Percentiles rank a stretch among this genome's conserved stretches.
These are phyloP conservation scores for Chrysoporthe cubensis DNA, from an alignment of 2,329 filamentous ascomycete species.

Conservation along the genomic window DNA sequence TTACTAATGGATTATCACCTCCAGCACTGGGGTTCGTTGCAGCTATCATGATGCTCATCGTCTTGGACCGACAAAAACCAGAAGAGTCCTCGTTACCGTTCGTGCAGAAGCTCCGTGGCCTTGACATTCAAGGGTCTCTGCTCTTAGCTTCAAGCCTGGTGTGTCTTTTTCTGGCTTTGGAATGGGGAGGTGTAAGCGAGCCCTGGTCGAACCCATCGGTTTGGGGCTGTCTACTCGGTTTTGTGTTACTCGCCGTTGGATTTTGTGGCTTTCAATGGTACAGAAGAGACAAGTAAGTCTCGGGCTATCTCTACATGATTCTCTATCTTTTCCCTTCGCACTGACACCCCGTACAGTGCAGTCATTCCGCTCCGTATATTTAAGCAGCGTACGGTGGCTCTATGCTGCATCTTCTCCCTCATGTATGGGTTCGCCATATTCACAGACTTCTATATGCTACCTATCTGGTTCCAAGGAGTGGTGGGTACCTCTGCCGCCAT, in stretches of 20 bases:
- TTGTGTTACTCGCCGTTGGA: constrained; percentile 8
- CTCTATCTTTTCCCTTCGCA: neutral
- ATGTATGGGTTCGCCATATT: constrained; percentile 16
- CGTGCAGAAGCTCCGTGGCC: neutral
- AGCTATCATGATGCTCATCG: neutral
- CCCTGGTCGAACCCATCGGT: constrained; percentile 17
- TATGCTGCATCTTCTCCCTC: constrained; percentile 18
- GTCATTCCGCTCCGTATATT: constrained; percentile 18
- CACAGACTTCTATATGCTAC: constrained; percentile 14
- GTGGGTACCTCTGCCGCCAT: constrained; percentile 17
- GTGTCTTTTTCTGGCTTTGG: constrained; percentile 19
- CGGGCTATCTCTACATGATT: neutral
- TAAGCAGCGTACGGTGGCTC: constrained; percentile 16
- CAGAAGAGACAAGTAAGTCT: constrained; percentile 18
- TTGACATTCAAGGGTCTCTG: constrained; percentile 15
- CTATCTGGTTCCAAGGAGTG: constrained; percentile 21
- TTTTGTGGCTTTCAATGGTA: constrained; percentile 19
- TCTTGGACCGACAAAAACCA: constrained; percentile 10
- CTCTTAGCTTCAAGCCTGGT: constrained; percentile 15
- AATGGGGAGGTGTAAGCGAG: constrained; percentile 17
- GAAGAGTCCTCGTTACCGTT: constrained; percentile 7
- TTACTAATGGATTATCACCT: neutral
- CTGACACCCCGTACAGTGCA: constrained; percentile 4
- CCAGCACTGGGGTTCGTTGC: constrained; percentile 16
- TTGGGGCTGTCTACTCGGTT: constrained; percentile 19